These are phyloP conservation scores for Pyrenophora tritici-repentis DNA, from an alignment of 2,329 filamentous ascomycete species.

Conservation along the genomic window DNA sequence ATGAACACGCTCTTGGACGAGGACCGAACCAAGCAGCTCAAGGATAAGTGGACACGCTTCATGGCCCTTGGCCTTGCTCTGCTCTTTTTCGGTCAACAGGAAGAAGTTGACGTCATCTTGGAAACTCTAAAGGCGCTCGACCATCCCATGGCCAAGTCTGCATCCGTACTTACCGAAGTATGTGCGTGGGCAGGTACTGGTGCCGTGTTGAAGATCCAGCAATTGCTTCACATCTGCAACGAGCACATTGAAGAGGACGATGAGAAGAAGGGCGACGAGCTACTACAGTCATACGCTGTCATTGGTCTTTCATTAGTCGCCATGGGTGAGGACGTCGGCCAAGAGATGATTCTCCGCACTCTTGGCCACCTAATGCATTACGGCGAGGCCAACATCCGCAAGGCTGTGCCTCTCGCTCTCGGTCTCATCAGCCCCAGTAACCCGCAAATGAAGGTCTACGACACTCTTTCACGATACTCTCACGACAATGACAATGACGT, in stretches of 20 bases:
- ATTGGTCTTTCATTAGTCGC: conserved; percentile 91
- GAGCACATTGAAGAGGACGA: conserved; percentile 94
- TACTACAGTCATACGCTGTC: conserved; percentile 94
- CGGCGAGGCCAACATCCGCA: conserved; percentile 94
- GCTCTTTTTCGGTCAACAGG: conserved; percentile 93
- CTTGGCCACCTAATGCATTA: conserved; percentile 99
- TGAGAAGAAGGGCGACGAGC: conserved; percentile 87
- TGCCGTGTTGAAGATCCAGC: conserved; percentile 94
- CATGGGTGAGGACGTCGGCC: conserved; percentile 97
- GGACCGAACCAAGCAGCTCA: conserved; percentile 85
- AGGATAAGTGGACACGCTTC: conserved; percentile 98
- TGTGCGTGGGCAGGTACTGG: conserved; percentile 98
- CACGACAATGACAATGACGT: conserved; percentile 99
- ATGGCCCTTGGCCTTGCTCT: conserved; percentile 91
- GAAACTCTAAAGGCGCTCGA: conserved; percentile 97
- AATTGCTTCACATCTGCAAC: conserved; percentile 96
- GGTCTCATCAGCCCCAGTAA: conserved; percentile 96
- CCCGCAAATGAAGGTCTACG: conserved; percentile 99
- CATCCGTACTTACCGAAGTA: conserved; percentile 89
- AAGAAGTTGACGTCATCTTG: conserved; percentile 97
- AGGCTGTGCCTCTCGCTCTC: conserved; percentile 94
- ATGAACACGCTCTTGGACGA: conserved; percentile 93
- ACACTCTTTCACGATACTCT: conserved; percentile 94
- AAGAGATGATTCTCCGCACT: conserved; percentile 97
- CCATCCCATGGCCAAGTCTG: conserved; percentile 96